Base-by-base conservation (phyloP, 441 rosid species). In the Daphne laureola region DNA sequence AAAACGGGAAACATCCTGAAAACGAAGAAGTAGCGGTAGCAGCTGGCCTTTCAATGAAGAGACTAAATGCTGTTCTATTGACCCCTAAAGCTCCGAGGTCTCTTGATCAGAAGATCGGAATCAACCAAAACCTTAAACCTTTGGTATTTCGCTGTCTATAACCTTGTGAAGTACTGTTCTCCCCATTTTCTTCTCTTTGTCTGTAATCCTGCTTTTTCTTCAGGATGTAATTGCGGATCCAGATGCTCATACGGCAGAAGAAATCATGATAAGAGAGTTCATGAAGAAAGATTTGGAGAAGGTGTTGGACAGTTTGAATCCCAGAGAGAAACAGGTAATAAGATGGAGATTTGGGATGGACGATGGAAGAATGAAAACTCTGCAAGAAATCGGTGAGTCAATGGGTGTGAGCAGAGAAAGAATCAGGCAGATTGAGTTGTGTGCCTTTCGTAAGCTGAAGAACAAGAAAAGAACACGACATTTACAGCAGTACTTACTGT, bases 371-470 rank as follows among this genome's bases (percentile, higher is more conserved):
- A 78, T 70, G 84, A 89, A 81, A 67, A 89, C 97, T 0, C 63
- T 92, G 69, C 98, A 92, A 58, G 98, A 92, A 76, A 92, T 92
- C 0, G 98, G 98, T 11, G 98, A 92, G 54, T 31, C 67, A 25
- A 81, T 92, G 75, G 78, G 87, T 0, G 81, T 92, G 1, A 86
- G 96, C 77, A 73, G 97, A 8, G 98, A 93, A 70, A 76, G 98
- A 73, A 63, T 92, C 54, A 71, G 97, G 40, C 98, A 92, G 53
- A 89, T 92, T 3, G 96, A 92, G 64, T 78, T 78, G 0, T 72
- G 79, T 14, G 97, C 92, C 5, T 80, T 89, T 55, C 79, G 90
- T 47, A 92, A 89, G 76, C 82, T 92, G 43, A 86, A 84, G 76
- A 82, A 73, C 75, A 89, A 83, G 78, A 92, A 74, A 63, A 81